Percentiles rank a stretch among this genome's conserved stretches.
Evolutionary conservation across 2,329 filamentous ascomycete species (phyloP).

Genomic region (Lachnellula occidentalis): DNA sequence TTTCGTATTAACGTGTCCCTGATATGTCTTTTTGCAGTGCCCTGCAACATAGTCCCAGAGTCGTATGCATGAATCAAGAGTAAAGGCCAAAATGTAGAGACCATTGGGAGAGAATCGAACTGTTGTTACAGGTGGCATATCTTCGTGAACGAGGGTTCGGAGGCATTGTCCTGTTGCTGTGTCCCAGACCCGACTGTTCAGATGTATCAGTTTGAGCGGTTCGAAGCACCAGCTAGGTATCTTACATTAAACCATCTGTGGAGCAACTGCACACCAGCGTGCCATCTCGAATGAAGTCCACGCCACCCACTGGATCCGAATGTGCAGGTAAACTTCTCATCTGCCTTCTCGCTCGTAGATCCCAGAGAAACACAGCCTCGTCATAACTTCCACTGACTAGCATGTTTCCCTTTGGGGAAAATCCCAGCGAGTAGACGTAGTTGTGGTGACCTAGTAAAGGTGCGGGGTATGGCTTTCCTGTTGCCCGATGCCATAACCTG

Average conservation of each 20-base stretch:
- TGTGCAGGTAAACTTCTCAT: slow-evolving; percentile 93
- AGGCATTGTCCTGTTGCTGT: slow-evolving; percentile 92
- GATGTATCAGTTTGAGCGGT: slow-evolving; percentile 4
- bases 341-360: slow-evolving; percentile 77
- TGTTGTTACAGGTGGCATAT: slow-evolving; percentile 82
- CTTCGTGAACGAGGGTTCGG: slow-evolving; percentile 90
- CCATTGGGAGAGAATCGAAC: slow-evolving; percentile 94
- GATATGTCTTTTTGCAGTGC: slow-evolving; percentile 92
- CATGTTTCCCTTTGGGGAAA: slow-evolving; percentile 97
- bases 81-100: slow-evolving; percentile 86
- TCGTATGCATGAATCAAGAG: slow-evolving; percentile 81
- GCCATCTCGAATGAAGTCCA: slow-evolving; percentile 89
- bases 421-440: slow-evolving; percentile 90
- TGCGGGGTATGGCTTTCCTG: slow-evolving; percentile 46
- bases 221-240: background rate
- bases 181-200: slow-evolving; percentile 80
- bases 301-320: slow-evolving; percentile 87
- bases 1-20: slow-evolving; percentile 79
- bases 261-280: slow-evolving; percentile 89
- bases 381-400: slow-evolving; percentile 93
- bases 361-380: slow-evolving; percentile 95
- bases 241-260: slow-evolving; percentile 80
- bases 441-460: slow-evolving; percentile 85
- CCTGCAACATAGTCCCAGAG: slow-evolving; percentile 95
- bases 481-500: slow-evolving; percentile 77